phyloP scores from a whole-genome alignment of 2,329 filamentous ascomycete genomes.

The Rhynchosporium secalis region DNA sequence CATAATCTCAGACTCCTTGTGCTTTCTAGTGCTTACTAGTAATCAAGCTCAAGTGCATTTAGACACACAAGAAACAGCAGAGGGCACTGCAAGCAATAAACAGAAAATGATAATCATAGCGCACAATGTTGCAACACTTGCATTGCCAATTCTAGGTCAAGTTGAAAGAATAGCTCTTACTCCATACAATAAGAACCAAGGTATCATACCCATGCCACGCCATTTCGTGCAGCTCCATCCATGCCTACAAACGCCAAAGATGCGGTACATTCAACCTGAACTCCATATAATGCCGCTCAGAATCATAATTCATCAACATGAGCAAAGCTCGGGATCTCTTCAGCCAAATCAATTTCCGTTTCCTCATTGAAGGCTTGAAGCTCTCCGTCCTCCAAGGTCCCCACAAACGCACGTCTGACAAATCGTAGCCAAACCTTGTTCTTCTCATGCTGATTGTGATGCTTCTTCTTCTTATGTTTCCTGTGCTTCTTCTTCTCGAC shows the following conservation, averaged over 20 bases:
- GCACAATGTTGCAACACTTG: neutral
- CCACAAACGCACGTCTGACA: conserved; percentile 75
- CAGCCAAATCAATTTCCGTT: conserved; percentile 3
- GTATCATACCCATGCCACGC: conserved; percentile 44
- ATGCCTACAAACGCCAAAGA: conserved; percentile 39
- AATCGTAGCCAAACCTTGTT: conserved; percentile 79
- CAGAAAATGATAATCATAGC: no score
- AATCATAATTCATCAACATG: conserved; percentile 21
- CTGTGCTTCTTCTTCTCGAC: conserved; percentile 41
- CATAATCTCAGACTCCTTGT: no score
- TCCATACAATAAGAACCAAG: conserved; percentile 9
- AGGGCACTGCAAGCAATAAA: no score
- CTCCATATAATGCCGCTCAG: conserved; percentile 16
- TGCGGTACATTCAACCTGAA: conserved; percentile 11
- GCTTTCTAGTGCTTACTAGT: no score
- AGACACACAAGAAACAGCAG: neutral
- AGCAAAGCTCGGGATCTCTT: neutral
- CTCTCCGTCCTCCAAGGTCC: conserved; percentile 66
- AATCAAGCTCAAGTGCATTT: no score
- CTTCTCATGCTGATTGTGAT: conserved; percentile 54
- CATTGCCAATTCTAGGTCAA: conserved; percentile 9
- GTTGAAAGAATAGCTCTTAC: conserved; percentile 3
- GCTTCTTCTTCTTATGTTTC: conserved; percentile 49
- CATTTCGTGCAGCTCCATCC: conserved; percentile 46
- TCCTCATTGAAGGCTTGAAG: conserved; percentile 44